These are phyloP conservation scores for Ceratobasidium sp. DNA, from an alignment of 1,284 basidiomycete species.

Conservation along the genomic window DNA sequence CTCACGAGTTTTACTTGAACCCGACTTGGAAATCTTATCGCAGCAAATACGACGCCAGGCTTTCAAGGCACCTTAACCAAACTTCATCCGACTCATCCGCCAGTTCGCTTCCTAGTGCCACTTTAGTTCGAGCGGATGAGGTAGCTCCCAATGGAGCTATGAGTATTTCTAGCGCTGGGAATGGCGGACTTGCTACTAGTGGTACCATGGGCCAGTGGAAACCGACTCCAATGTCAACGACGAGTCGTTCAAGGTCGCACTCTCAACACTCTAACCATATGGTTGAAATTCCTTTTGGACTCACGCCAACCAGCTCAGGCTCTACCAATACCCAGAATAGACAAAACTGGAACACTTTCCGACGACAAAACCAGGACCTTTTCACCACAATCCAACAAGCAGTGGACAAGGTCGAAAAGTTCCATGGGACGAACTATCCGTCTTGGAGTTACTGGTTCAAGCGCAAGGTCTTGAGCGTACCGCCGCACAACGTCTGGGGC, in stretches of 20 bases:
- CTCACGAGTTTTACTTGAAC: neutral
- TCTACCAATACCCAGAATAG: neutral
- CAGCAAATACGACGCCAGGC: neutral
- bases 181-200: neutral
- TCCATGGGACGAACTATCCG: conserved; percentile 35
- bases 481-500: conserved; percentile 16
- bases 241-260: neutral
- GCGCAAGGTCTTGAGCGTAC: conserved; percentile 16
- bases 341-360: conserved; percentile 10
- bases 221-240: neutral
- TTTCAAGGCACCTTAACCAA: neutral
- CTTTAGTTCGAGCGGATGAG: neutral
- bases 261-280: neutral
- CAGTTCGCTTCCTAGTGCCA: neutral
- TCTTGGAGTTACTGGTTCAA: conserved; percentile 41
- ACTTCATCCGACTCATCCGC: neutral
- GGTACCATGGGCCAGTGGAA: conserved; percentile 6
- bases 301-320: neutral
- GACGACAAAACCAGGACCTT: conserved; percentile 20
- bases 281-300: neutral
- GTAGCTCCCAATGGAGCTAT: neutral
- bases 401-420: conserved; percentile 27
- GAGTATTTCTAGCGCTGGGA: neutral
- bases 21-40: neutral
- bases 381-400: conserved; percentile 16